Base-by-base conservation (phyloP, 2,329 filamentous ascomycete species). In the Phyllosticta citrichinensis region DNA sequence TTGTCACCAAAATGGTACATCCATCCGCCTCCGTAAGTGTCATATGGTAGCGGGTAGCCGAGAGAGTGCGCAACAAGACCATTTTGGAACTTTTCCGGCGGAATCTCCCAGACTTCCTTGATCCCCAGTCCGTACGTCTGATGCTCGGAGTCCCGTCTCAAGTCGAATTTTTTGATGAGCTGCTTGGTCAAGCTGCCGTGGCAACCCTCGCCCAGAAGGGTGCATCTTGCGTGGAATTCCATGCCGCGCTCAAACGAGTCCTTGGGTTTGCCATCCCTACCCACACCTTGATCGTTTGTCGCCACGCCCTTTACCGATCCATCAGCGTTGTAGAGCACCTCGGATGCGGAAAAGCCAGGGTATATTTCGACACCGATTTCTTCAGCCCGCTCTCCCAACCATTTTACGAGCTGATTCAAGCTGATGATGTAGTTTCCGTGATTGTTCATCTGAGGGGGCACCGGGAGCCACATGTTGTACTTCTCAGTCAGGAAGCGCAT, bases 1-100 rank as follows among this genome's bases (percentile, higher is more conserved):
- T 97, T 99, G 68, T 99, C 93, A 47, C 92, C 94, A 74, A 97
- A 99, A 75, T 99, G 94, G 71, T 99, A 99, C 89, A 99, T 92
- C 87, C 91, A 99, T 22, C 89, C 91, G 66, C 94, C 94, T 66
- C 94, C 94, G 72, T 99, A 99, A 9, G 92, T 94, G 71, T 97
- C 88, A 67, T 81, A 84, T 17, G 91, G 84, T 53, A 99, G 77
- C 20, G 94, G 94, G 70, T 96, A 97, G 20, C 94, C 94, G 86
- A 99, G 85, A 4, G 91, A 89, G 77, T 99, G 94, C 3, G 87
- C 84, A 54, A 97, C 84, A 66, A 93, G 80, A 58, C 94, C 94
- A 70, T 88, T 88, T 63, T 87, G 81, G 76, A 97, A 97, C 76
- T 96, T 97, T 68, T 89, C 91, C 0, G 94, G 91, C 68, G 91